Percentiles rank a stretch among this genome's conserved stretches.
Evolutionary conservation across 73 alveolate genomes (phyloP).

Genomic region (Uronychia binucleata): DNA sequence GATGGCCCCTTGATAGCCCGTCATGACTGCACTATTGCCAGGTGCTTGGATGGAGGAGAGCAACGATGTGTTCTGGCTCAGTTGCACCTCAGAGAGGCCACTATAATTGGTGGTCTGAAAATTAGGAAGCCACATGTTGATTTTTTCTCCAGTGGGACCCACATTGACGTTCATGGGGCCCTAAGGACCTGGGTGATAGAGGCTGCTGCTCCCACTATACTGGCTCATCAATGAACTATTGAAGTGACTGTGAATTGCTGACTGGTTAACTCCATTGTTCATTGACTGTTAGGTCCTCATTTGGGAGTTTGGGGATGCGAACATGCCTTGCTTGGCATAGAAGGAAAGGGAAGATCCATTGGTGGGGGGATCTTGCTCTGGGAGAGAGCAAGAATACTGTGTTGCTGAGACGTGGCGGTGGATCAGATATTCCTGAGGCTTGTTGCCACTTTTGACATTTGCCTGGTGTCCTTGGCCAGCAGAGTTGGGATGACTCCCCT

Average conservation of each 20-base stretch:
- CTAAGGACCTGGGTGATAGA: too few species aligned
- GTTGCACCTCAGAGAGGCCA: neutral
- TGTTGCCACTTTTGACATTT: neutral
- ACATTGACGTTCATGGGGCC: neutral
- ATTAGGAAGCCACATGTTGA: neutral
- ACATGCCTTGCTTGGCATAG: neutral
- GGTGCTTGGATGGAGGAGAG: neutral
- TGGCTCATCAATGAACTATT: too few species aligned
- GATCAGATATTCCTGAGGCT: neutral
- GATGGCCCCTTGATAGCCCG: neutral
- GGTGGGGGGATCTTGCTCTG: neutral
- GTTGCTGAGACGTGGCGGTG: neutral
- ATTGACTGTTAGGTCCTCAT: neutral
- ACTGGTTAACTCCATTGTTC: too few species aligned
- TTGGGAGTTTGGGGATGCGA: neutral
- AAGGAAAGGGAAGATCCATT: neutral
- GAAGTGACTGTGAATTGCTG: too few species aligned
- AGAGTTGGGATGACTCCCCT: neutral
- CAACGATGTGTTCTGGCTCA: neutral
- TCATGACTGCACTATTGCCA: neutral
- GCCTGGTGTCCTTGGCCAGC: neutral
- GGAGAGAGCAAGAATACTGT: neutral
- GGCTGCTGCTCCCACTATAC: too few species aligned
- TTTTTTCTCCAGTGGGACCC: neutral
- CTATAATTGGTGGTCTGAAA: neutral